Percentiles rank a stretch among this genome's conserved stretches.
Conservation (phyloP, 2,329 filamentous ascomycete species). For the Corinectria fuckeliana region DNA sequence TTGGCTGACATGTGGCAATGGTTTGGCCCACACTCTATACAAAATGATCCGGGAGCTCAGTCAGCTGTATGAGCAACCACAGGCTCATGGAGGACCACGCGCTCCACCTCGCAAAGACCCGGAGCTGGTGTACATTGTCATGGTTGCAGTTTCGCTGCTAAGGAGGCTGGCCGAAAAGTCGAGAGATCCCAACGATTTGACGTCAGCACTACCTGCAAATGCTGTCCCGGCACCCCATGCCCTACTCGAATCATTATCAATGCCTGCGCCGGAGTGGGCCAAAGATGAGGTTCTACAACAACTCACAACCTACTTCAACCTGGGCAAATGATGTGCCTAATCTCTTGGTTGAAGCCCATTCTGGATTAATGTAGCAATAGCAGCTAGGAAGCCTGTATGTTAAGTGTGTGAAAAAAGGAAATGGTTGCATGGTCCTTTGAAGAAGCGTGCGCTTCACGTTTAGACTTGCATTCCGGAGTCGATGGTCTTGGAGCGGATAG, state of each 20-base stretch:
- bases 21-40: conserved; percentile 81
- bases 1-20: conserved; percentile 85
- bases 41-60: conserved; percentile 77
- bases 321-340: conserved; percentile 53
- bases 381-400: conserved; percentile 38
- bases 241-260: conserved; percentile 70
- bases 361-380: conserved; percentile 31
- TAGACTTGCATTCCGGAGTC: conserved; percentile 42
- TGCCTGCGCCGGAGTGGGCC: conserved; percentile 67
- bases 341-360: conserved; percentile 7
- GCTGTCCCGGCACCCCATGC: conserved; percentile 71
- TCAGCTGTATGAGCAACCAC: conserved; percentile 62
- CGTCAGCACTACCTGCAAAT: conserved; percentile 61
- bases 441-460: conserved; percentile 37
- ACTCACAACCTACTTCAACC: conserved; percentile 62
- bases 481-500: conserved; percentile 33
- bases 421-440: conserved; percentile 36
- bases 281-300: conserved; percentile 72
- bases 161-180: conserved; percentile 72
- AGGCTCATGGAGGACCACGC: conserved; percentile 44
- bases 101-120: conserved; percentile 52
- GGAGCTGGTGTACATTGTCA: conserved; percentile 68
- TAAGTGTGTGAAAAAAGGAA: conserved; percentile 37
- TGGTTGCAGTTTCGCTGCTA: conserved; percentile 72
- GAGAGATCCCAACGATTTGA: conserved; percentile 59